These are phyloP conservation scores for Verticillium longisporum DNA, from an alignment of 2,329 filamentous ascomycete species.

Conservation along the genomic window DNA sequence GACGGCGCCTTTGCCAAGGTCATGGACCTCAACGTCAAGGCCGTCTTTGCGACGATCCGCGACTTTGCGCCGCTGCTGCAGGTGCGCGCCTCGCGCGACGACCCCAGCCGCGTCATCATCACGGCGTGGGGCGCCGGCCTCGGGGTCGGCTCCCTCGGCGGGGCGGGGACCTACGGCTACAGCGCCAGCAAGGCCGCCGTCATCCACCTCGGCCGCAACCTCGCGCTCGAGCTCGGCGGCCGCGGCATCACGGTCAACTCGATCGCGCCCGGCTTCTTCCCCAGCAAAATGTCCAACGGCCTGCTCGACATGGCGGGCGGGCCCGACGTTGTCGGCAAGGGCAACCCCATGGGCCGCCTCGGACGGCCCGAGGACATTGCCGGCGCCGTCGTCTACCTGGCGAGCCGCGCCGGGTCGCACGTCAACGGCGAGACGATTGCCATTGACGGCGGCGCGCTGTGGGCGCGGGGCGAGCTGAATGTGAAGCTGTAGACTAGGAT, in stretches of 20 bases:
- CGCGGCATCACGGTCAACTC: slow-evolving; percentile 68
- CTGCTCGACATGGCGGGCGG: slow-evolving; percentile 69
- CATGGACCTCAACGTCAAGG: slow-evolving; percentile 88
- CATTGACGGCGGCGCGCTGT: slow-evolving; percentile 62
- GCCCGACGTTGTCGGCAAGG: slow-evolving; percentile 46
- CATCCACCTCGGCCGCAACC: slow-evolving; percentile 74
- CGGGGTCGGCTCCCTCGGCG: slow-evolving; percentile 63
- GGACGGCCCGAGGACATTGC: slow-evolving; percentile 74
- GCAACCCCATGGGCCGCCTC: slow-evolving; percentile 60
- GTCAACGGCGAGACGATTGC: slow-evolving; percentile 65
- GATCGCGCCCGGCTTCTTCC: slow-evolving; percentile 57
- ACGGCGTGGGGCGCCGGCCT: slow-evolving; percentile 80
- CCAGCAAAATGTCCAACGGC: slow-evolving; percentile 64
- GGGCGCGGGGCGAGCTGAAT: slow-evolving; percentile 40
- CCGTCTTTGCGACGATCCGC: slow-evolving; percentile 80
- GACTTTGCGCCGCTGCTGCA: slow-evolving; percentile 74
- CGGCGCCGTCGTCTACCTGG: slow-evolving; percentile 67
- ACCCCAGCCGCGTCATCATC: slow-evolving; percentile 76
- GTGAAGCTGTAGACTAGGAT: slow-evolving; percentile 31
- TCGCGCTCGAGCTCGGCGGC: slow-evolving; percentile 80
- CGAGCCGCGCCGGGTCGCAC: slow-evolving; percentile 59
- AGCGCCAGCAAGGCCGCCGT: slow-evolving; percentile 83
- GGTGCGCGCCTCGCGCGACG: slow-evolving; percentile 43
- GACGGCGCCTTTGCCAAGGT: slow-evolving; percentile 80
- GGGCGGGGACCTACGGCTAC: slow-evolving; percentile 74